These are phyloP conservation scores for Suillus luteus DNA, from an alignment of 768 basidiomycete species.

Conservation along the genomic window DNA sequence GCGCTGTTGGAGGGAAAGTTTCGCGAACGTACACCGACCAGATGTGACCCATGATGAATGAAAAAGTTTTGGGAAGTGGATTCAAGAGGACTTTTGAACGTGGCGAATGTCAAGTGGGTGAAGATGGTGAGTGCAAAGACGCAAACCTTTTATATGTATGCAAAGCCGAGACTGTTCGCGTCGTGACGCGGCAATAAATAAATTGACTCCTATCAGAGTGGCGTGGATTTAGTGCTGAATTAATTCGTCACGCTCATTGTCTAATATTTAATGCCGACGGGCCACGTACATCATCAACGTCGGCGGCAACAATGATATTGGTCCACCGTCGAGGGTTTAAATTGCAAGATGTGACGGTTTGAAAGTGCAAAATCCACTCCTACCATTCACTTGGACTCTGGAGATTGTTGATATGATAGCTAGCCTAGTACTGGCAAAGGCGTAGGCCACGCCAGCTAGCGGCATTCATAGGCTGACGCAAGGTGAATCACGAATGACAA, in stretches of 20 bases:
- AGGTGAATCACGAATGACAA: background rate
- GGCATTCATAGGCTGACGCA: background rate
- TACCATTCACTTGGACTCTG: too few species aligned
- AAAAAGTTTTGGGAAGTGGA: background rate
- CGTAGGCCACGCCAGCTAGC: too few species aligned
- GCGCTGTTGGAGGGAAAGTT: slow-evolving; percentile 24
- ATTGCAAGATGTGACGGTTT: background rate
- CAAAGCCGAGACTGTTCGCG: background rate
- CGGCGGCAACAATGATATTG: too few species aligned
- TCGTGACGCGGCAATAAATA: background rate
- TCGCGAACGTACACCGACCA: slow-evolving; percentile 15
- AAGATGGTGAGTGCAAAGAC: background rate
- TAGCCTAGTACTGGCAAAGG: too few species aligned
- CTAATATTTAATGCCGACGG: background rate
- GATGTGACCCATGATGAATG: slow-evolving; percentile 13
- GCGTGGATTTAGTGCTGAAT: background rate
- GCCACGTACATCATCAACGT: background rate
- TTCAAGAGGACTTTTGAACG: background rate
- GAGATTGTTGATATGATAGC: too few species aligned
- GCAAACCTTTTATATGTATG: background rate
- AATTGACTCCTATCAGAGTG: background rate
- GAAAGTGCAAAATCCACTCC: background rate
- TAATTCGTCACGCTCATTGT: background rate
- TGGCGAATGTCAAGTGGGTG: background rate
- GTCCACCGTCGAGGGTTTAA: too few species aligned